Conservation (phyloP, 345 rosid species). For the Streptanthus diversifolius region DNA sequence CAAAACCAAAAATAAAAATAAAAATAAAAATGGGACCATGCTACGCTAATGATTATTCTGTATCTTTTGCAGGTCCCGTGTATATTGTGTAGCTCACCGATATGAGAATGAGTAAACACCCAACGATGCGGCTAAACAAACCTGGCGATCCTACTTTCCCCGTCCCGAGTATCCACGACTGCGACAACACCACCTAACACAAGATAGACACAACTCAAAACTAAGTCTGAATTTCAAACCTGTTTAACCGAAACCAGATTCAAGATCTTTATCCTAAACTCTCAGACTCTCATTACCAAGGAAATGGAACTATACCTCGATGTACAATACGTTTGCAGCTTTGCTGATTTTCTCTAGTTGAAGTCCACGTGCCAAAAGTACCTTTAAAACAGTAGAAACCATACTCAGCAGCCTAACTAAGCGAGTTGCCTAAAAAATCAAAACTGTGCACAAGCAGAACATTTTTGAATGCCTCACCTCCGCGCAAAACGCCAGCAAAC, state of each 20-base stretch:
- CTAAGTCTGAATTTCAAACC: not conserved
- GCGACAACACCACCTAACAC: conserved; percentile 61
- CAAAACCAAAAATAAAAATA: not conserved
- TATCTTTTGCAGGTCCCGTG: conserved; percentile 70
- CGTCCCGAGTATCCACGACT: conserved; percentile 50
- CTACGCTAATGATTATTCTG: conserved; percentile 36
- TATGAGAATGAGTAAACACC: conserved; percentile 65
- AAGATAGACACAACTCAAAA: not conserved
- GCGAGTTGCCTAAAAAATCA: not conserved
- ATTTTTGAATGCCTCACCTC: conserved; percentile 49
- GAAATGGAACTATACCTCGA: conserved; percentile 46
- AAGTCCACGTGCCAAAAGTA: conserved; percentile 74
- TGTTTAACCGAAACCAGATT: not conserved
- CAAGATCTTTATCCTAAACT: not conserved
- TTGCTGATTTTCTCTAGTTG: conserved; percentile 89
- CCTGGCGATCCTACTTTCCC: conserved; percentile 40
- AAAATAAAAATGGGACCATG: not conserved
- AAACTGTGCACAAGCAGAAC: not conserved
- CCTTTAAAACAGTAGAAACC: conserved; percentile 36
- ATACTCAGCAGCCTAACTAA: not conserved
- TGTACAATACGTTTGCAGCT: conserved; percentile 63
- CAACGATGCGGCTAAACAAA: conserved; percentile 55
- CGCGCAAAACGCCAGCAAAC: conserved; percentile 64
- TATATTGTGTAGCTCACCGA: conserved; percentile 63
- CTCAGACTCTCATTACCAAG: not conserved